Evolutionary conservation across 768 basidiomycete genomes (phyloP).

Genomic region (Saitozyma podzolica): DNA sequence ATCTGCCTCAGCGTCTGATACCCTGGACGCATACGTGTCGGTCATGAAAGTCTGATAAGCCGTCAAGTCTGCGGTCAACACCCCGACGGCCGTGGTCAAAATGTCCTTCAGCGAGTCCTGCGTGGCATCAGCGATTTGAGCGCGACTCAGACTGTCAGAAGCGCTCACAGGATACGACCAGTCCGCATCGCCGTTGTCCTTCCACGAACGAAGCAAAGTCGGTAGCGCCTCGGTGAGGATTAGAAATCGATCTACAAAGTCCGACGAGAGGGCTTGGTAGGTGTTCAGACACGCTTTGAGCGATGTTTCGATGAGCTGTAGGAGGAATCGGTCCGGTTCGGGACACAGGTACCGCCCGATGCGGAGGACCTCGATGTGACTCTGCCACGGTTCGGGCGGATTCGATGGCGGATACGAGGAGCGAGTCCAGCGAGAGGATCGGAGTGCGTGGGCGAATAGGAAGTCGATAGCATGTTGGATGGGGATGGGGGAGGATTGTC

Average conservation of each 20-base stretch:
- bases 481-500: conserved; percentile 7
- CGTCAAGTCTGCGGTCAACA: conserved; percentile 3
- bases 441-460: conserved; percentile 8
- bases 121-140: background rate
- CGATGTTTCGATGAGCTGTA: conserved; percentile 12
- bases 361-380: conserved; percentile 9
- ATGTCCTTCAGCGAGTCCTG: conserved; percentile 5
- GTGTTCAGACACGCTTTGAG: conserved; percentile 7
- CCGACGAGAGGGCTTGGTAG: conserved; percentile 8
- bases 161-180: conserved; percentile 22
- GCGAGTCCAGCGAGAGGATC: background rate
- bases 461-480: conserved; percentile 14
- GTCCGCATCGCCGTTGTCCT: conserved; percentile 6
- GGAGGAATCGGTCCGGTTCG: conserved; percentile 14
- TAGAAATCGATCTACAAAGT: conserved; percentile 4
- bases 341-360: conserved; percentile 6
- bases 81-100: conserved; percentile 10
- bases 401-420: background rate
- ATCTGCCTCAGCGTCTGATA: conserved; percentile 21
- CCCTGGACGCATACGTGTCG: conserved; percentile 2
- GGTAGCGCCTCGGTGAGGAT: conserved; percentile 20
- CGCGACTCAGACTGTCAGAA: too few relatives aligned
- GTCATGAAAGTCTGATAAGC: conserved; percentile 8
- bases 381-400: background rate
- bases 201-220: conserved; percentile 21